Evolutionary conservation across 495 filamentous ascomycete genomes (phyloP).

Genomic region (Poronia punctata): DNA sequence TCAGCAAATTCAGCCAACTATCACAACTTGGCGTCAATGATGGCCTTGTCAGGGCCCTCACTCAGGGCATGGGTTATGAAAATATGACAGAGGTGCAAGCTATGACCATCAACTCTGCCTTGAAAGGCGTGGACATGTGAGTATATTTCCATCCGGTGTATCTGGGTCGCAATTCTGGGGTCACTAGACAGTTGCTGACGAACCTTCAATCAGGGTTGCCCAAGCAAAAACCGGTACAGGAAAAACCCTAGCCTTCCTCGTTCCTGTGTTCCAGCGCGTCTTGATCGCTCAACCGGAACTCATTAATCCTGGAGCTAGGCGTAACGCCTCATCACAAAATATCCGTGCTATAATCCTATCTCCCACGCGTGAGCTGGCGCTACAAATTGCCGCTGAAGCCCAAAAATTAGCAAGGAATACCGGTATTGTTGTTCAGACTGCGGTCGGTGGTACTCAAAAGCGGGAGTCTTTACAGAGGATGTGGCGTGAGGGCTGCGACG

Average conservation of each 20-base stretch:
- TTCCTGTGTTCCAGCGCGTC: conserved; percentile 69
- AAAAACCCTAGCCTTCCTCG: conserved; percentile 78
- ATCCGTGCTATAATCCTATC: conserved; percentile 89
- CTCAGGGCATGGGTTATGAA: conserved; percentile 63
- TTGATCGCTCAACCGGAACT: conserved; percentile 50
- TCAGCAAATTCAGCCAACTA: conserved; percentile 69
- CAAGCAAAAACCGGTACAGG: conserved; percentile 86
- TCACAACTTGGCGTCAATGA: conserved; percentile 52
- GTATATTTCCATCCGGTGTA: conserved; percentile 20
- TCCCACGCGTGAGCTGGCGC: conserved; percentile 88
- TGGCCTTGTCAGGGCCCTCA: conserved; percentile 61
- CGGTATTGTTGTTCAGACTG: conserved; percentile 69
- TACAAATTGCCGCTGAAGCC: conserved; percentile 87
- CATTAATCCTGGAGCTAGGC: conserved; percentile 18
- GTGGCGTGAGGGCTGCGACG: conserved; percentile 69
- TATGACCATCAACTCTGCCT: conserved; percentile 67
- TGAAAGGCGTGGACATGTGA: conserved; percentile 79
- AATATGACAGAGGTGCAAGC: conserved; percentile 93
- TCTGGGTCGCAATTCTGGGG: not conserved
- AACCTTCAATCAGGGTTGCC: conserved; percentile 74
- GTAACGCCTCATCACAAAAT: conserved; percentile 46
- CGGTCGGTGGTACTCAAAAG: conserved; percentile 86
- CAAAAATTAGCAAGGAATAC: conserved; percentile 59
- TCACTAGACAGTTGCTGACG: too few relatives aligned
- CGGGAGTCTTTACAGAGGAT: conserved; percentile 51